phyloP scores from a whole-genome alignment of 257 asterid genomes.

The Nicotiana otophora region DNA sequence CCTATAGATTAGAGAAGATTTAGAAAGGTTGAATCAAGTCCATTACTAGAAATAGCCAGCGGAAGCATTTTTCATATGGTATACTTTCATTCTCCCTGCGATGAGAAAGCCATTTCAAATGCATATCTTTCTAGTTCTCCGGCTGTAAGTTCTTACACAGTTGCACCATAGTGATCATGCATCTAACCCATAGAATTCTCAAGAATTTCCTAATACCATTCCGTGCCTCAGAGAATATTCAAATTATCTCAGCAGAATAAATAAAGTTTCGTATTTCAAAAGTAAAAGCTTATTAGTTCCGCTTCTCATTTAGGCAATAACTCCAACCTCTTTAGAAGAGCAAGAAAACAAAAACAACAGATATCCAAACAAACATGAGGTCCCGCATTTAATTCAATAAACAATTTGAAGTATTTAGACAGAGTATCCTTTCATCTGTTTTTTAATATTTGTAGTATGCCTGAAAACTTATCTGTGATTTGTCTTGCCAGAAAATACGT shows the following conservation, averaged over 20 bases:
- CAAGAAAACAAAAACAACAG: background rate
- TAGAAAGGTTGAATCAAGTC: conserved; percentile 4
- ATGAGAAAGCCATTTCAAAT: background rate
- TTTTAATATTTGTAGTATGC: background rate
- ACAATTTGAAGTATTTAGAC: background rate
- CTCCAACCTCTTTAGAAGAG: background rate
- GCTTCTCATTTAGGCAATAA: background rate
- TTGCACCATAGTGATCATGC: background rate
- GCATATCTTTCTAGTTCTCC: background rate
- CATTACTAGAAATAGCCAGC: background rate
- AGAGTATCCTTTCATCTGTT: background rate
- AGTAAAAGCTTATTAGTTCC: background rate
- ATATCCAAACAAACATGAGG: background rate
- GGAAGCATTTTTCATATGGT: background rate
- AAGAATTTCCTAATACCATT: background rate
- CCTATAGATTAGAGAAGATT: background rate
- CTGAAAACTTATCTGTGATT: background rate
- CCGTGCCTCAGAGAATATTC: background rate
- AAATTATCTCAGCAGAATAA: background rate
- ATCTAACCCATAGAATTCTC: background rate
- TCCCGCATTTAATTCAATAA: background rate
- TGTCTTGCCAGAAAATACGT: background rate
- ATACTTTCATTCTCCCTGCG: background rate
- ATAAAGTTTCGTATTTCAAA: background rate
- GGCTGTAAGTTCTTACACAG: background rate